These are phyloP conservation scores for Apiotrichum veenhuisii DNA, from an alignment of 1,284 basidiomycete species.

Conservation along the genomic window DNA sequence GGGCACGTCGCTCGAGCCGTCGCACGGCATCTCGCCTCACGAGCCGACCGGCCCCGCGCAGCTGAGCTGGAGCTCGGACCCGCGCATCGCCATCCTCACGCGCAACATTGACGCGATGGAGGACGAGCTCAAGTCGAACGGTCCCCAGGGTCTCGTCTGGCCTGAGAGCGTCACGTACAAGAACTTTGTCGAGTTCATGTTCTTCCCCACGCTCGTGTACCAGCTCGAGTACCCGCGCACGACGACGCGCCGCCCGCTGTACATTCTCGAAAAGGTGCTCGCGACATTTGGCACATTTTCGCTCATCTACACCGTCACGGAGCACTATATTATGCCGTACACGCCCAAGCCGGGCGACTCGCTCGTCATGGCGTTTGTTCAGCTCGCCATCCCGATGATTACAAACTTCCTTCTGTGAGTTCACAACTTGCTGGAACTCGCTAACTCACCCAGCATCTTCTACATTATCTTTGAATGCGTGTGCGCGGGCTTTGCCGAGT, in stretches of 20 bases:
- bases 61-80: constrained; percentile 70
- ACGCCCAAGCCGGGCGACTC: constrained; percentile 65
- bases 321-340: constrained; percentile 85
- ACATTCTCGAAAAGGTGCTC: constrained; percentile 89
- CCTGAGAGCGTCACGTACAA: constrained; percentile 78
- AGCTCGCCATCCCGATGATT: constrained; percentile 92
- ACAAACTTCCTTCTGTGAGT: constrained; percentile 52
- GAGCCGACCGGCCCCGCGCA: constrained; percentile 52
- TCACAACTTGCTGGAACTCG: not conserved
- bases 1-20: constrained; percentile 46
- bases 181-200: constrained; percentile 83
- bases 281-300: constrained; percentile 96
- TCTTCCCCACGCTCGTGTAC: constrained; percentile 91
- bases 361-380: constrained; percentile 70
- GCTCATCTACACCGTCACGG: constrained; percentile 81
- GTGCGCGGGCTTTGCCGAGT: constrained; percentile 90
- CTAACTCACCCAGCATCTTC: constrained; percentile 38
- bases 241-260: constrained; percentile 79
- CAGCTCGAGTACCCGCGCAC: constrained; percentile 94
- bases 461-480: constrained; percentile 70
- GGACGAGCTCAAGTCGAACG: constrained; percentile 69
- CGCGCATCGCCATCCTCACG: constrained; percentile 65
- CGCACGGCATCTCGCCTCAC: constrained; percentile 37
- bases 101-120: constrained; percentile 72
- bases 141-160: constrained; percentile 62